Base-by-base conservation (phyloP, 441 rosid genomes). In the Daphne laureola region DNA sequence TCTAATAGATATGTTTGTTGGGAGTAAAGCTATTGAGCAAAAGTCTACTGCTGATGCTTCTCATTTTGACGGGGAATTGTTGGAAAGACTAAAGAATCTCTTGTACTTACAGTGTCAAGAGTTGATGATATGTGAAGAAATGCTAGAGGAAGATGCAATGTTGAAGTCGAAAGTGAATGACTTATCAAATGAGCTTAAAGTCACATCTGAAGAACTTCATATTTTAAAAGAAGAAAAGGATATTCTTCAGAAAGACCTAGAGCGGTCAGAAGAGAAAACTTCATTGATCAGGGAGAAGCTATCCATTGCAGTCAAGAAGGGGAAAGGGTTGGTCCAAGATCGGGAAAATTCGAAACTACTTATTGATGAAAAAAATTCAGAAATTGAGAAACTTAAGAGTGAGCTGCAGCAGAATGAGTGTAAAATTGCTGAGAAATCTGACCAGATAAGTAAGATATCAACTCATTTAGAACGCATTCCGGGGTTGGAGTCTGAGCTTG, bases 241-340 rank as follows among this genome's bases (percentile, higher is more conserved):
- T 52, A 54, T 69, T 58, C 66, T 84, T 72, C 85, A 71, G 66
- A 76, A 76, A 42, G 82, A 78, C 73, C 90, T 88, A 54, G 89
- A 76, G 51, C 82, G 84, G 40, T 79, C 90, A 50, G 95, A 88
- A 73, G 96, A 86, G 72, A 92, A 84, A 79, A 78, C 84, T 66
- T 64, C 81, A 67, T 62, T 86, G 57, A 67, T 88, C 36, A 79
- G 84, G 63, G 96, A 92, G 67, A 92, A 92, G 67, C 79, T 92
- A 61, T 78, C 98, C 55, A 72, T 83, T 88, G 96, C 98, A 54
- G 84, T 91, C 65, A 91, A 87, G 83, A 91, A 91, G 76, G 98
- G 98, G 38, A 91, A 91, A 82, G 98, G 95, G 43, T 67, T 91
- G 67, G 78, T 91, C 58, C 95, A 86, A 72, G 98, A 91, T 72